Evolutionary conservation across 768 basidiomycete species (phyloP), one percentile per base, ranked within the genome.

Genomic region (Pulveroboletus ravenelii): DNA sequence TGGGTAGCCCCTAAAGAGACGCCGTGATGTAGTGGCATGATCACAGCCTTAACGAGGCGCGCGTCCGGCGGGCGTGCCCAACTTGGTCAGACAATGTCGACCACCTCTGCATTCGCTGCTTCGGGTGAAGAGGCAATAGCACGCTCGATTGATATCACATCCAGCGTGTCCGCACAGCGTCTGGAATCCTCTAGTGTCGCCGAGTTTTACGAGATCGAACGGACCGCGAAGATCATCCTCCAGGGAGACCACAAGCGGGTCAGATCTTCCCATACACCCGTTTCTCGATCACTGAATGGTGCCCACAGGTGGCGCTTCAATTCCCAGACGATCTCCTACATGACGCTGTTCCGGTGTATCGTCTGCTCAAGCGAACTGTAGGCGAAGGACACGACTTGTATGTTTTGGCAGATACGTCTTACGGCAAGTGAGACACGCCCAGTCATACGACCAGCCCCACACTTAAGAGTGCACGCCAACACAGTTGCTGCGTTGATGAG

Each of bases 391-490:
- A 72, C 45, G 87, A 94, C 59, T 71, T 91, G 20, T 95, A 92
- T 65, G 86, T 96, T 5, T 77, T 97, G n/a, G 95, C 94, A 12
- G 95, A 99, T 69, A 97, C 94, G 18, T 95, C 94, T 5, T 97
- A 97, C 68, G 96, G 94, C 70, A 94, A 89, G 94, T 83, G 72
- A 58, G 58, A 17, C 9, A 32, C 48, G 5, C 18, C 14, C 41
- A 5, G 18, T 61, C 42, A 32, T 41, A 14, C 17, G 39, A 32
- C 42, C n/a, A 10, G 4, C 38, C 23, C 9, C 41, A 41, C 36
- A 30, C 50, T 61, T 25, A 53, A 23, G 30, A 7, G 20, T 30
- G 23, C 34, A 31, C 35, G 6, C 32, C 7, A 34, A 47, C 42
- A n/a, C 39, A 61, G 94, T 61, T 99, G 96, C 62, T 98, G 96